phyloP scores from a whole-genome alignment of 2,329 filamentous ascomycete species.

The Penicillium sumatraense region DNA sequence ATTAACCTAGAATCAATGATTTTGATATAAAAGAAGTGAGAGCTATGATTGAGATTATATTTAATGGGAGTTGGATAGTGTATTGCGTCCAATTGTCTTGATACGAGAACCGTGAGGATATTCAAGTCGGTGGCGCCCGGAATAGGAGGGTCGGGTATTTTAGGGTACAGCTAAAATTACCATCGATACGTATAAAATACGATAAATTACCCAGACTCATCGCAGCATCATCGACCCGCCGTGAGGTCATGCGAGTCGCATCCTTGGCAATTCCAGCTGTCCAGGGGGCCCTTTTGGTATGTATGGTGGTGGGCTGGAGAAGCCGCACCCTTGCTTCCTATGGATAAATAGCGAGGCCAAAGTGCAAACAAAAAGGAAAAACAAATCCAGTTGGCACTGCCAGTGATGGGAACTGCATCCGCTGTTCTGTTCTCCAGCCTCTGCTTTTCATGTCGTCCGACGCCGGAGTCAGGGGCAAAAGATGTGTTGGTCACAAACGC shows the following conservation, averaged over 20 bases:
- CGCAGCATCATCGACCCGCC: slow-evolving; percentile 24
- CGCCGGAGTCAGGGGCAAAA: neutral
- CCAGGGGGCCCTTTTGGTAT: neutral
- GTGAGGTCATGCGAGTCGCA: slow-evolving; percentile 23
- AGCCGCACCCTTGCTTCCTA: neutral
- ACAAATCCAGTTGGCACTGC: neutral
- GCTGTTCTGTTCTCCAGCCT: neutral
- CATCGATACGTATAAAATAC: slow-evolving; percentile 13
- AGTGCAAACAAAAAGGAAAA: neutral
- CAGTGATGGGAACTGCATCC: neutral
- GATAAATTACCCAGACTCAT: slow-evolving; percentile 10
- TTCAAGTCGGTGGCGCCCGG: neutral
- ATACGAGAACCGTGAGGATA: neutral
- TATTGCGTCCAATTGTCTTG: neutral
- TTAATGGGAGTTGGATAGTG: neutral
- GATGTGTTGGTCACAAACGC: neutral
- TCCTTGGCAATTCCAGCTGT: slow-evolving; percentile 19
- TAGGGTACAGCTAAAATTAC: slow-evolving; percentile 14
- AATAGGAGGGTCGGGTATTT: slow-evolving; percentile 19
- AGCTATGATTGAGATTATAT: neutral
- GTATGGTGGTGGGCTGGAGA: neutral
- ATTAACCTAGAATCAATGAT: neutral
- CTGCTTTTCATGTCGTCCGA: neutral
- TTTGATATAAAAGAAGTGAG: neutral
- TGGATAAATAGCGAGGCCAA: neutral